Base-by-base conservation (phyloP, 176 grass and related monocot species). In the Sorghum bicolor region DNA sequence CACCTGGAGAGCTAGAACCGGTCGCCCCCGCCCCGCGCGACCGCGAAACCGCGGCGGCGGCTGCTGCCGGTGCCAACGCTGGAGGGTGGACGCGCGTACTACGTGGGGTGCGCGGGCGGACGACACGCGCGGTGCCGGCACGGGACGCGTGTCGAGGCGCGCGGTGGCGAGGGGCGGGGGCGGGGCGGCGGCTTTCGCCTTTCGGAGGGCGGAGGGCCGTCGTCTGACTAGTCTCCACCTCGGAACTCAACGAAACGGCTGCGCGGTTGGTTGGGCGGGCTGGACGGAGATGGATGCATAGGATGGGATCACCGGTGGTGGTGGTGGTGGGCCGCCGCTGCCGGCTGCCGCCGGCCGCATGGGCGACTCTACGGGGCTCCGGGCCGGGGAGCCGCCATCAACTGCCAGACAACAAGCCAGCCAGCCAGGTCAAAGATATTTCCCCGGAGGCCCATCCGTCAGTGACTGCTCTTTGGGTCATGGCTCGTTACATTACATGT, bases 171-270 rank as follows among this genome's bases (percentile, higher is more conserved):
- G n/a, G n/a, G 6, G 39, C 28, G 32, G 39, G 62, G 11, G 22
- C 20, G 69, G n/a, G 3, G 25, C 39, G 39, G 63, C 31, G 78
- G 30, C 78, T 69, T 36, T 38, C 44, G 78, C 20, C 78, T 69
- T 36, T 38, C 44, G 0, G 22, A 28, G 13, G 4, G 31, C 44
- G 3, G 43, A 15, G 64, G 64, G 64, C 0, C 62, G 63, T 0
- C 19, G 33, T 24, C 37, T 43, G 68, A 71, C 38, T 71, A 39
- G 29, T 52, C 30, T 22, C 47, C 63, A 26, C 78, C 78, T 80
- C 78, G 78, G 78, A 69, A 80, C 78, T 80, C 45, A 17, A 80
- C 64, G 78, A 80, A 80, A 80, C 64, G 64, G 64, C 78, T 80
- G 78, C 64, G 78, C 78, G 64, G 78, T 80, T 53, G 33, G 36